These are phyloP conservation scores for Quercus tomentella DNA, from an alignment of 331 rosid species.

Conservation along the genomic window DNA sequence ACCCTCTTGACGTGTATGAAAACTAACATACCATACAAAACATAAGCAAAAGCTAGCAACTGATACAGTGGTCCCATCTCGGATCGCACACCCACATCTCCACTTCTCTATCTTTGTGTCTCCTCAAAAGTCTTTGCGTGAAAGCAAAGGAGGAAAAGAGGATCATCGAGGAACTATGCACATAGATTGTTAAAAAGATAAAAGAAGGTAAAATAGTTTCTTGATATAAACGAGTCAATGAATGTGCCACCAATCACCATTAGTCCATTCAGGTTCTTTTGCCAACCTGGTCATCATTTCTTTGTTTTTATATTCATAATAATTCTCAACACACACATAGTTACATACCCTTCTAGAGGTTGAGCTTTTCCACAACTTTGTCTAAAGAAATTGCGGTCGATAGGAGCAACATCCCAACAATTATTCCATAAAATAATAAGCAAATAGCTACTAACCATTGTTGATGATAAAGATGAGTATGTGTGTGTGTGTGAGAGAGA, in stretches of 20 bases:
- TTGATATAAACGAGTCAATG: conserved; percentile 26
- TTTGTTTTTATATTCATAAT: conserved; percentile 15
- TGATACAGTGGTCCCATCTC: conserved; percentile 46
- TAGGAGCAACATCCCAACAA: conserved; percentile 25
- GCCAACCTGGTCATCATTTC: conserved; percentile 19
- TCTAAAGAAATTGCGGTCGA: conserved; percentile 4
- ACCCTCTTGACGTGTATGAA: not conserved
- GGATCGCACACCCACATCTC: conserved; percentile 47
- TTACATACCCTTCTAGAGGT: conserved; percentile 5
- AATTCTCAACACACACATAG: conserved; percentile 12
- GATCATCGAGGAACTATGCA: not conserved
- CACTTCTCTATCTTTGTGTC: conserved; percentile 18
- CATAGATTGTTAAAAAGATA: not conserved
- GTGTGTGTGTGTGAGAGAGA: not conserved
- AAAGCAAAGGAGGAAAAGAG: conserved; percentile 43
- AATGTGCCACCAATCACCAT: conserved; percentile 18
- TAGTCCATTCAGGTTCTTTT: not conserved
- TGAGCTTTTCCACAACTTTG: conserved; percentile 31
- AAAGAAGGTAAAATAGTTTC: conserved; percentile 9
- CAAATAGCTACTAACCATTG: not conserved
- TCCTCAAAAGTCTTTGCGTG: conserved; percentile 56
- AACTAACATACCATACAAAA: not conserved
- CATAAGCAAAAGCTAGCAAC: not conserved
- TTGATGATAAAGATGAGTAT: conserved; percentile 12
- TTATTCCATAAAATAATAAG: conserved; percentile 12